phyloP scores from a whole-genome alignment of 1,284 basidiomycete species.

The Taiwanofungus camphoratus region DNA sequence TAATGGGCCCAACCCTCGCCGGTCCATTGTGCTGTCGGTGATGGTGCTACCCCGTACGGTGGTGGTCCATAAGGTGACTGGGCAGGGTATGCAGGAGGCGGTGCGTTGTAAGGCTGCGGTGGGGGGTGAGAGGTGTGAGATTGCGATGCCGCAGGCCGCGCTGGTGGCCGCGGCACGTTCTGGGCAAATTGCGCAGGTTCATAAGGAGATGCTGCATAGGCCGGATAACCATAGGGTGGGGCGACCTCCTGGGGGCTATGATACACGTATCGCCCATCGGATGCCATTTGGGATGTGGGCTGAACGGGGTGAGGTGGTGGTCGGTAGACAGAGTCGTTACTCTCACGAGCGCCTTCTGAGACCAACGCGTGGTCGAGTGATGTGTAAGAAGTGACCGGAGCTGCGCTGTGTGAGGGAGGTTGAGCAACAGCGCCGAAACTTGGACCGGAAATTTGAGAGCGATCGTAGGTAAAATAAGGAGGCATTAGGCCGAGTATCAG shows the following conservation, averaged over 20 bases:
- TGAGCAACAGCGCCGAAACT: conserved; percentile 22
- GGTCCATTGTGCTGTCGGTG: conserved; percentile 29
- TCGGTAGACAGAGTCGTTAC: conserved; percentile 13
- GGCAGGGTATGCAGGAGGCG: conserved; percentile 21
- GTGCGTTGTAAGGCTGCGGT: conserved; percentile 26
- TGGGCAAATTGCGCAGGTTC: conserved; percentile 34
- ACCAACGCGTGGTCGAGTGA: conserved; percentile 29
- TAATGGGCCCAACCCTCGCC: conserved; percentile 28
- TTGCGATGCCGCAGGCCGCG: conserved; percentile 35
- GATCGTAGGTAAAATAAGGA: conserved; percentile 21
- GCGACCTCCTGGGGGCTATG: conserved; percentile 34
- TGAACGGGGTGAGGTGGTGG: conserved; percentile 13
- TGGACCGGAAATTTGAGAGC: conserved; percentile 22
- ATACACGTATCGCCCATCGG: conserved; percentile 56
- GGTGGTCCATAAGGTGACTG: conserved; percentile 27
- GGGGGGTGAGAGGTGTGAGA: conserved; percentile 30
- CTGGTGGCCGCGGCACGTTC: conserved; percentile 29
- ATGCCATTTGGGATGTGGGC: conserved; percentile 36
- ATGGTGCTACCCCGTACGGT: conserved; percentile 28
- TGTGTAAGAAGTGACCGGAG: conserved; percentile 25
- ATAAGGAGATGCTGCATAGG: conserved; percentile 37
- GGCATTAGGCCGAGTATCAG: conserved; percentile 20
- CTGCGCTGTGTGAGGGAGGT: conserved; percentile 17
- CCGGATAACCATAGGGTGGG: conserved; percentile 50
- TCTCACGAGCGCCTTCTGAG: conserved; percentile 16